A percentile compares a stretch with the other conserved stretches of the same genome.
Conservation (phyloP, 2,329 filamentous ascomycete species). For the Hypoxylon sp. region DNA sequence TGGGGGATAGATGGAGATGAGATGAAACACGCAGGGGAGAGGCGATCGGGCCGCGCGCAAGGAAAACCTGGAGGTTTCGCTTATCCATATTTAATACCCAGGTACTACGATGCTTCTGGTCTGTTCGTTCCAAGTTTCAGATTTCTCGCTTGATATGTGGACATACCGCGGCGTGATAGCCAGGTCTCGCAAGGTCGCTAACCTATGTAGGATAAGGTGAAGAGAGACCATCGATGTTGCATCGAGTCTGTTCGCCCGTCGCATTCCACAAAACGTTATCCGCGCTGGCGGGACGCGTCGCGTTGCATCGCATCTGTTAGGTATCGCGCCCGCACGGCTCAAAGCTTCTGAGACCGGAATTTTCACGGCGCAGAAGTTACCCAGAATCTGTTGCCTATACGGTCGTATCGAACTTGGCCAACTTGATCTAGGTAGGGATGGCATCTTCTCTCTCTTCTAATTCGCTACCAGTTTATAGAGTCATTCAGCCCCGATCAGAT, state of each 20-base stretch:
- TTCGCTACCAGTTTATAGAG: not conserved
- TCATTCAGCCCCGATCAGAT: no score
- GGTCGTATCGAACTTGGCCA: constrained; percentile 1
- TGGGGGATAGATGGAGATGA: not conserved
- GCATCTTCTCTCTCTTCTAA: not conserved
- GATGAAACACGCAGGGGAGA: constrained; percentile 27
- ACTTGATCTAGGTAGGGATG: not conserved
- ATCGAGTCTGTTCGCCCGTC: constrained; percentile 23
- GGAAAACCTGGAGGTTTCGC: not conserved
- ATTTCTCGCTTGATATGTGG: constrained; percentile 8
- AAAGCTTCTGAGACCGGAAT: constrained; percentile 30
- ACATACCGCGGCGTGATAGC: not conserved
- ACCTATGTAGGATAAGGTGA: not conserved
- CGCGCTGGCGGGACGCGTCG: constrained; percentile 20
- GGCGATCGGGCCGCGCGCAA: not conserved
- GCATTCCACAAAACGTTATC: constrained; percentile 22
- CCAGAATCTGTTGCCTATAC: constrained; percentile 11
- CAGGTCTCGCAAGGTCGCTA: no score
- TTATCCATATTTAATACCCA: not conserved
- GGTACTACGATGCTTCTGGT: no score
- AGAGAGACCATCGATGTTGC: constrained; percentile 1
- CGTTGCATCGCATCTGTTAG: constrained; percentile 8
- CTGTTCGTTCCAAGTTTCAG: constrained; percentile 31
- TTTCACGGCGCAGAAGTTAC: constrained; percentile 1
- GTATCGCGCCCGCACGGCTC: not conserved